These are phyloP conservation scores for Epichloe glyceriae DNA, from an alignment of 2,329 filamentous ascomycete genomes.

Conservation along the genomic window DNA sequence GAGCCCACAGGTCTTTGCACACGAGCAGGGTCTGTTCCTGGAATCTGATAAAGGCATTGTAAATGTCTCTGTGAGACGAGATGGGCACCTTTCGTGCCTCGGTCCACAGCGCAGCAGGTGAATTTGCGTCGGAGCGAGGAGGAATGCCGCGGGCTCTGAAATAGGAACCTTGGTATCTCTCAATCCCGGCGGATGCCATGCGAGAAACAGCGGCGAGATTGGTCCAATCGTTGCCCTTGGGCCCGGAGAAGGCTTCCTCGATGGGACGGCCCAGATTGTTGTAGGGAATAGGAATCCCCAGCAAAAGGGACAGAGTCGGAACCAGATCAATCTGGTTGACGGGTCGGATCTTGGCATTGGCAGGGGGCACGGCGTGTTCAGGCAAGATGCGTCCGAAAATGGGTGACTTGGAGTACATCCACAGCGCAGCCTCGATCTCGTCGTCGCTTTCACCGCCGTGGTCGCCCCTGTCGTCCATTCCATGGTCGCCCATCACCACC, in stretches of 20 bases:
- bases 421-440: slow-evolving; percentile 84
- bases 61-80: slow-evolving; percentile 26
- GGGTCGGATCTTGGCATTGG: slow-evolving; percentile 65
- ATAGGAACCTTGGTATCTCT: slow-evolving; percentile 80
- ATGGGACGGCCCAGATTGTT: slow-evolving; percentile 92
- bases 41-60: slow-evolving; percentile 55
- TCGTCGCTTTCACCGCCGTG: slow-evolving; percentile 98
- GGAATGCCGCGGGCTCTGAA: slow-evolving; percentile 57
- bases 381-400: slow-evolving; percentile 67
- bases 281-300: slow-evolving; percentile 88
- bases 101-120: slow-evolving; percentile 29
- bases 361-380: slow-evolving; percentile 42
- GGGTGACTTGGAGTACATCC: slow-evolving; percentile 92
- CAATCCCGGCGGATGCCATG: slow-evolving; percentile 71
- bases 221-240: slow-evolving; percentile 54
- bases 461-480: slow-evolving; percentile 94
- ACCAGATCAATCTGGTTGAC: slow-evolving; percentile 88
- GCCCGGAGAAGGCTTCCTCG: slow-evolving; percentile 77
- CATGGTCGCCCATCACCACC: slow-evolving; percentile 97
- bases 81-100: slow-evolving; percentile 26
- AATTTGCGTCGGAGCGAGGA: slow-evolving; percentile 35
- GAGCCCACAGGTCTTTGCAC: slow-evolving; percentile 79
- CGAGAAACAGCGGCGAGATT: slow-evolving; percentile 68
- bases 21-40: slow-evolving; percentile 65
- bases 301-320: slow-evolving; percentile 73